phyloP scores from a whole-genome alignment of 2,329 filamentous ascomycete genomes.

The Exserohilum rostratum region DNA sequence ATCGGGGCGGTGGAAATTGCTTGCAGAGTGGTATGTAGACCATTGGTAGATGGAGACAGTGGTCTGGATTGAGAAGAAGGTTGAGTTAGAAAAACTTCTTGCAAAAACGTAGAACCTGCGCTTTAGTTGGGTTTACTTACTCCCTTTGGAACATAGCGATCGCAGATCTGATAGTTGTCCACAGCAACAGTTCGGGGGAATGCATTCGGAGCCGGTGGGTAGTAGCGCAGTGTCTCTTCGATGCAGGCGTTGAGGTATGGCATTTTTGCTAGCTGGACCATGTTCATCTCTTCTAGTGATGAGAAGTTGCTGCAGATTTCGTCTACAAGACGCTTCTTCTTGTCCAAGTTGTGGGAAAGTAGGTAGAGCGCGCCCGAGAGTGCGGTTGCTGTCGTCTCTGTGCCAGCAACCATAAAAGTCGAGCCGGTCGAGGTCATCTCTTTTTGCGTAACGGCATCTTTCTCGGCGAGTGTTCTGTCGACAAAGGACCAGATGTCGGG shows the following conservation, averaged over 20 bases:
- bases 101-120: too few relatives aligned
- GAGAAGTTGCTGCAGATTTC: slow-evolving; percentile 25
- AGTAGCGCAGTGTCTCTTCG: slow-evolving; percentile 38
- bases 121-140: too few relatives aligned
- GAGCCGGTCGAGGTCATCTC: not conserved
- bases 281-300: slow-evolving; percentile 17
- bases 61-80: not conserved
- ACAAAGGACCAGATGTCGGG: slow-evolving; percentile 39
- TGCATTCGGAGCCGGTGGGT: slow-evolving; percentile 44
- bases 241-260: slow-evolving; percentile 43
- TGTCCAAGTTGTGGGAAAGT: slow-evolving; percentile 21
- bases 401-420: slow-evolving; percentile 38
- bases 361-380: slow-evolving; percentile 43
- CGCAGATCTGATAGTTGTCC: too few relatives aligned
- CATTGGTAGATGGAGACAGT: not conserved
- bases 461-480: slow-evolving; percentile 29
- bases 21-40: not conserved
- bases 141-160: too few relatives aligned
- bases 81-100: too few relatives aligned
- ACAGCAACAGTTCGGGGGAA: slow-evolving; percentile 18
- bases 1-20: not conserved
- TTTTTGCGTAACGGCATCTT: too few relatives aligned
- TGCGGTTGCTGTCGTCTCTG: slow-evolving; percentile 44
- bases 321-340: slow-evolving; percentile 15
- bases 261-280: slow-evolving; percentile 38